Base-by-base conservation (phyloP, 352 stramenopile species). In the Phytophthora quininea region DNA sequence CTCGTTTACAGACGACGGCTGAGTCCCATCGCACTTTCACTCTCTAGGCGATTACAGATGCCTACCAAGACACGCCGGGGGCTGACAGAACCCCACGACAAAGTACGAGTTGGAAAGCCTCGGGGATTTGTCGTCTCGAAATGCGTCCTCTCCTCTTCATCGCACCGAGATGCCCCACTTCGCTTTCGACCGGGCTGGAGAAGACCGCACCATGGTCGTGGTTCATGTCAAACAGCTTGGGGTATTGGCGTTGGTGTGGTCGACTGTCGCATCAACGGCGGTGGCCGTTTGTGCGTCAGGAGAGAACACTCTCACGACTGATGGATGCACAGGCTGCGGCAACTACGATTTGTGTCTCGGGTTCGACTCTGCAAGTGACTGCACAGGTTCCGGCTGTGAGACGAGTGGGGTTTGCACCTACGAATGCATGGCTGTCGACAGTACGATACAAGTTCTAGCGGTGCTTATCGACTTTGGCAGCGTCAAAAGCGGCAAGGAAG, bases 391-490 rank as follows among this genome's bases (percentile, higher is more conserved):
- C 1, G 59, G 35, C 10, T 77, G 64, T 32, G 64, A 62, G 55
- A 63, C 57, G 14, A 35, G 63, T 37, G 59, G 54, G 10, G 64
- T 57, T 31, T 76, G 69, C 55, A 67, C 69, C 0, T 73, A 57
- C 56, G 31, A 73, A 35, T 77, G 64, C 32, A 70, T 71, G 58
- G 55, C 31, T 31, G 64, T 73, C 11, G 8, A n/a, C 5, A 11
- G 40, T 1, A 27, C 38, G n/a, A 61, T 67, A n/a, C 14, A 60
- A 0, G 65, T 46, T 1, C 42, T 77, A 15, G 47, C 67, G 7
- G 62, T 80, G 15, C n/a, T 77, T 31, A 56, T 80, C 43, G 53
- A 61, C 3, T 80, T 80, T 31, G 73, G 69, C 11, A 58, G 62
- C 14, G 74, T 58, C 58, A 62, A 70, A 64, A 80, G 69, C 37